phyloP scores from a whole-genome alignment of 192 early-diverging fungal genomes.

The Dissophora globulifera region DNA sequence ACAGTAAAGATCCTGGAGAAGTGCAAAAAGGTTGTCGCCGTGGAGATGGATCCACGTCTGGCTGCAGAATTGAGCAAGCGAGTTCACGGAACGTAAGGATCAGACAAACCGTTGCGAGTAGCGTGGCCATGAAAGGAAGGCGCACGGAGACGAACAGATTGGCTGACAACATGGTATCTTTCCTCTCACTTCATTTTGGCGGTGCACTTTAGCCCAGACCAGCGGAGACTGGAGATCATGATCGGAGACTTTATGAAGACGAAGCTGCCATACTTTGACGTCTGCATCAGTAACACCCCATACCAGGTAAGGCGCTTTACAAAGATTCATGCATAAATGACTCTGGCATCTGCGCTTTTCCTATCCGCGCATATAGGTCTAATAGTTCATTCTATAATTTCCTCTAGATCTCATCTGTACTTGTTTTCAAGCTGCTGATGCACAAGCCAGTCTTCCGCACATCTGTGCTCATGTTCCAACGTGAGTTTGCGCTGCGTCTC shows the following conservation, averaged over 20 bases:
- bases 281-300: conserved; percentile 98
- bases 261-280: conserved; percentile 96
- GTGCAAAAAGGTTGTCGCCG: conserved; percentile 93
- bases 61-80: conserved; percentile 97
- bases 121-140: too few relatives aligned
- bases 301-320: conserved; percentile 71
- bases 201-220: conserved; percentile 67
- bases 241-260: conserved; percentile 99
- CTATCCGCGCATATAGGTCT: too few relatives aligned
- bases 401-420: conserved; percentile 87
- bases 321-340: too few relatives aligned
- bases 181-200: conserved; percentile 8
- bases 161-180: neutral
- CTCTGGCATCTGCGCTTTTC: too few relatives aligned
- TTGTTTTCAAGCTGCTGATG: conserved; percentile 94
- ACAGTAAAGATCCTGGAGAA: conserved; percentile 93
- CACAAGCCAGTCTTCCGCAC: conserved; percentile 93
- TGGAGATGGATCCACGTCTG: conserved; percentile 96
- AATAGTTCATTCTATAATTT: neutral
- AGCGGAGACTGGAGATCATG: conserved; percentile 89
- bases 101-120: too few relatives aligned
- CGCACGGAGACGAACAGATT: too few relatives aligned
- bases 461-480: conserved; percentile 99
- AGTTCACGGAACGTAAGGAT: conserved; percentile 91
- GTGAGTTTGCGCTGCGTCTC: conserved; percentile 96